Conservation (phyloP, 108 stramenopile genomes). For the Mayamaea pseudoterrestris region DNA sequence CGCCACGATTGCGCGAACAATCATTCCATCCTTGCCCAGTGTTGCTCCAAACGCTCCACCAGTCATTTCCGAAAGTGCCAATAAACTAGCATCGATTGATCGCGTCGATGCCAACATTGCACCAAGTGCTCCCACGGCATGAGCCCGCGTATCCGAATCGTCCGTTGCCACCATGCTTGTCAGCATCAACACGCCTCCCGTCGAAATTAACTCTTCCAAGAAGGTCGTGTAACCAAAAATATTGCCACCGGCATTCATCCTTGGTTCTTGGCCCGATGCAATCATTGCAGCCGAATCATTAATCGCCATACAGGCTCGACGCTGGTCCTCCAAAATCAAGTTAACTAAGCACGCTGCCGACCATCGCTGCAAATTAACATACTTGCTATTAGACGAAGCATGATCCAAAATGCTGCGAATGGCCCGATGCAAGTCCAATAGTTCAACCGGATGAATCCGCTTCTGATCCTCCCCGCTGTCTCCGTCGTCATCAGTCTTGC, state of each 20-base stretch:
- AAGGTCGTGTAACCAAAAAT: constrained; percentile 45
- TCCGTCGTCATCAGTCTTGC: neutral
- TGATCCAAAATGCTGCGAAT: constrained; percentile 66
- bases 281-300: constrained; percentile 32
- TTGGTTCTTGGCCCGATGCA: constrained; percentile 21
- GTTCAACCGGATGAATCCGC: constrained; percentile 19
- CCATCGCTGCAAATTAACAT: constrained; percentile 71
- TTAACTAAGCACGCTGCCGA: constrained; percentile 53
- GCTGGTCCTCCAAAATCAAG: constrained; percentile 58
- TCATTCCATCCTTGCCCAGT: constrained; percentile 25
- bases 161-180: constrained; percentile 54
- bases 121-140: constrained; percentile 58
- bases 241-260: no score
- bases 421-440: constrained; percentile 46
- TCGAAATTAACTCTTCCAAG: constrained; percentile 39
- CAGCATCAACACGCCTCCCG: constrained; percentile 71
- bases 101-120: constrained; percentile 47
- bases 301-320: constrained; percentile 38
- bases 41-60: constrained; percentile 20
- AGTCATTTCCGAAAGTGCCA: constrained; percentile 30
- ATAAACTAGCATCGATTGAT: constrained; percentile 31
- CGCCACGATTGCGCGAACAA: constrained; percentile 55
- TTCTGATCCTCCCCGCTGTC: constrained; percentile 3
- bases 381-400: constrained; percentile 30
- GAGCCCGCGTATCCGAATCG: constrained; percentile 67